A percentile compares a stretch with the other conserved stretches of the same genome.
Conservation (phyloP, 352 stramenopile species). For the Phytopythium helicoides region DNA sequence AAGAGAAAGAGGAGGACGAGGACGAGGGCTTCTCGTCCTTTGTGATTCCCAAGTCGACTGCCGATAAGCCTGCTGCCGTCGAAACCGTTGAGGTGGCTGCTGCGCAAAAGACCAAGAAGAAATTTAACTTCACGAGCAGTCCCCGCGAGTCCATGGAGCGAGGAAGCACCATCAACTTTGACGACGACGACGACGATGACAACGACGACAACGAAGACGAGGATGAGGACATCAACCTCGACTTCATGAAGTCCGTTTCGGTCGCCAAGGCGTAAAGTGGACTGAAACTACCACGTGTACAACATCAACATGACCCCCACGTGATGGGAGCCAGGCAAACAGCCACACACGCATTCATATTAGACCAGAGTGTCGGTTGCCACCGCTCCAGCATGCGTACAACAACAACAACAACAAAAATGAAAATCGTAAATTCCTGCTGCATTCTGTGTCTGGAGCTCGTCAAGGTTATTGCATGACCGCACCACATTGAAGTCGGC, state of each 20-base stretch:
- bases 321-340: no score
- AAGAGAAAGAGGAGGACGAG: constrained; percentile 21
- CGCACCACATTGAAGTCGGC: no score
- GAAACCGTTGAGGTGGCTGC: constrained; percentile 9
- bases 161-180: constrained; percentile 33
- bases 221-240: constrained; percentile 74
- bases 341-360: background rate
- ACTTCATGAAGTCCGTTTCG: constrained; percentile 64
- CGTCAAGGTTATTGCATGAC: no score
- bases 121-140: constrained; percentile 43
- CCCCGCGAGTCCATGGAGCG: constrained; percentile 23
- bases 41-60: constrained; percentile 19
- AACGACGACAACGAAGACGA: constrained; percentile 66
- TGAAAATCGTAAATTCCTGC: no score
- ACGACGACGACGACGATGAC: constrained; percentile 26
- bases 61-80: constrained; percentile 12
- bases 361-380: no score
- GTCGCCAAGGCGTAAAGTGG: constrained; percentile 13
- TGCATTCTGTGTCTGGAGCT: no score
- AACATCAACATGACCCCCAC: no score
- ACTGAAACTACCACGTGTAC: no score
- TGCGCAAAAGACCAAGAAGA: constrained; percentile 19
- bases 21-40: constrained; percentile 28
- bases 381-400: no score
- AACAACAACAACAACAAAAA: no score